Percentiles rank a stretch among this genome's conserved stretches.
Conservation (phyloP, 1,284 basidiomycete genomes). For the Mixia osmundae region DNA sequence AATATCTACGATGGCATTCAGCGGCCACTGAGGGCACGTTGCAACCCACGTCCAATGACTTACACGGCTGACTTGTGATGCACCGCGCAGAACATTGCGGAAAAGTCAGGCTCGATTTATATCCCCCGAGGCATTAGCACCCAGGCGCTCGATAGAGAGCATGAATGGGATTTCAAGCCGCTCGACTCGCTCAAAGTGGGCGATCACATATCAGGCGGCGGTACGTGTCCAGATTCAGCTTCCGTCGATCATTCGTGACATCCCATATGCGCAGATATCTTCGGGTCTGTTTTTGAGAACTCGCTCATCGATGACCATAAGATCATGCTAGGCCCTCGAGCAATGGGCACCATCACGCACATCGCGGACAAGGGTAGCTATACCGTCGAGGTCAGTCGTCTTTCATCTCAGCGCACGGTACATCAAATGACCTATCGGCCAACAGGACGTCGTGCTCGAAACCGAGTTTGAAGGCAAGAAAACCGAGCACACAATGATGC, state of each 20-base stretch:
- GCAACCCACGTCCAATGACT: slow-evolving; percentile 27
- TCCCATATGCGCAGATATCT: slow-evolving; percentile 90
- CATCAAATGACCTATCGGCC: background rate
- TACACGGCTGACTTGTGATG: slow-evolving; percentile 15
- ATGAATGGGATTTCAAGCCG: slow-evolving; percentile 95
- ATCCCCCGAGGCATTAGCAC: slow-evolving; percentile 98
- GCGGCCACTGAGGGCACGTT: slow-evolving; percentile 58
- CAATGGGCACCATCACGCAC: slow-evolving; percentile 79
- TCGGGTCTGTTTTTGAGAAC: slow-evolving; percentile 88
- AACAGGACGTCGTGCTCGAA: slow-evolving; percentile 76
- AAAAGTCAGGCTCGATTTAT: slow-evolving; percentile 91
- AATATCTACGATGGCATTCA: slow-evolving; percentile 93
- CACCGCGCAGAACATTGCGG: slow-evolving; percentile 57
- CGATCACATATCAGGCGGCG: background rate
- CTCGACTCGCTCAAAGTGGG: slow-evolving; percentile 22
- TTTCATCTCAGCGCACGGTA: background rate
- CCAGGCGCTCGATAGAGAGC: slow-evolving; percentile 63
- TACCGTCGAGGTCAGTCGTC: slow-evolving; percentile 47
- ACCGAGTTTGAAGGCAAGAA: slow-evolving; percentile 94
- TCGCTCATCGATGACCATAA: slow-evolving; percentile 90
- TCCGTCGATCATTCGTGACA: slow-evolving; percentile 46
- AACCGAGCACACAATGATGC: slow-evolving; percentile 86
- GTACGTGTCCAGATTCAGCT: background rate
- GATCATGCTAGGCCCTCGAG: slow-evolving; percentile 82
- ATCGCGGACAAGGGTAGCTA: slow-evolving; percentile 91